Base-by-base conservation (phyloP, 139 green algal genomes). In the Spirogloea muscicola region DNA sequence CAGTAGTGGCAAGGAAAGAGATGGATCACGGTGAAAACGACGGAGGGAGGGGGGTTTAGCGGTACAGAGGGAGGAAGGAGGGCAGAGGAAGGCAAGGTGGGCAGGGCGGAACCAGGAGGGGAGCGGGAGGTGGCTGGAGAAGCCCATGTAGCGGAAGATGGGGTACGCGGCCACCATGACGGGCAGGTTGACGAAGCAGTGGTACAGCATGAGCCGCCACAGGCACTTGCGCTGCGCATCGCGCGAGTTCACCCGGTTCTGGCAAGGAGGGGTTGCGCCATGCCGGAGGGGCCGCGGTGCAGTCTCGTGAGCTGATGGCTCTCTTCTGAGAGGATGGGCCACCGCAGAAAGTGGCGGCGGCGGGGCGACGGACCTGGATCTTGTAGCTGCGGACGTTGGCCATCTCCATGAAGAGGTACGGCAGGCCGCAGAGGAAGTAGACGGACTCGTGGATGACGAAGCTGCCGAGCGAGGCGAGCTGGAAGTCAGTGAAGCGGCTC, bases 101-200 rank as follows among this genome's bases (percentile, higher is more conserved):
- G 10, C 31, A 64, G 55, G 10, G 49, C 5, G 38, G 48, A 21
- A 80, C 73, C 72, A 83, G 18, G 72, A 74, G 1, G 78, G 78
- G n/a, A 84, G 78, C 16, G 78, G 78, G n/a, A 84, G 70, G 27
- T 36, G n/a, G 49, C 31, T 77, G 10, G 39, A 66, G 38, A 84
- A 81, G 34, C 75, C 78, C 75, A 84, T 84, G 31, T 31, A 52
- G 39, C 55, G 61, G 51, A 72, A 81, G 25, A 74, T 38, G 10
- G 77, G 63, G 58, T 84, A 82, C 31, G 71, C 85, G 21, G 81
- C 13, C n/a, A 85, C 62, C 49, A 84, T 84, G 10, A 84, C 16
- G 9, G 78, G 78, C 41, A 84, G 58, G 43, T 84, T 79, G 49
- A 84, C 62, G 7, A 27, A 49, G 16, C 59, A 73, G 37, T 84